Percentiles rank a stretch among this genome's conserved stretches.
phyloP scores from a whole-genome alignment of 345 rosid species.

The Pelargonium nanum region DNA sequence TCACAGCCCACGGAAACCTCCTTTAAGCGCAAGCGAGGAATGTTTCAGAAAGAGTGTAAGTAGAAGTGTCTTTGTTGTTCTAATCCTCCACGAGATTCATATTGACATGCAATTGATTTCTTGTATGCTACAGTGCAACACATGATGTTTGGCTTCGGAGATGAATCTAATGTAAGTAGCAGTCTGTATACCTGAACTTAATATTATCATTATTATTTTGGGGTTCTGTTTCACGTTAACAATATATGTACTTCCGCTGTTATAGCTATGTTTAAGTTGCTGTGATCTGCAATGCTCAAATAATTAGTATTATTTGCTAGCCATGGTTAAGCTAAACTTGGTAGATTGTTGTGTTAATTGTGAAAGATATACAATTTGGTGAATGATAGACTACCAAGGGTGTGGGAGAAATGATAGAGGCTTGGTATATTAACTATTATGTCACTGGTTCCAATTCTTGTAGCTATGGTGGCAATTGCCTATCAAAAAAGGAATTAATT shows the following conservation, averaged over 20 bases:
- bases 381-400: no score
- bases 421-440: no score
- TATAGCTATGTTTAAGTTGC: neutral
- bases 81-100: neutral
- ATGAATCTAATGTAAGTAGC: slow-evolving; percentile 65
- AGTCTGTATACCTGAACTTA: neutral
- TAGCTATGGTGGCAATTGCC: no score
- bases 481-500: no score
- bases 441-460: no score
- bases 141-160: slow-evolving; percentile 96
- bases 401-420: no score
- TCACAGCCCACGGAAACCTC: slow-evolving; percentile 61
- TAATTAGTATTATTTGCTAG: no score
- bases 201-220: neutral
- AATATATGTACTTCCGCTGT: neutral
- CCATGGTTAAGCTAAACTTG: no score
- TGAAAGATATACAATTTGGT: neutral
- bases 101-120: neutral
- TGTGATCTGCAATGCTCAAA: neutral
- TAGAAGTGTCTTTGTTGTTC: neutral
- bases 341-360: no score
- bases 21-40: slow-evolving; percentile 71
- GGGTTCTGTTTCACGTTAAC: neutral
- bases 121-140: slow-evolving; percentile 57
- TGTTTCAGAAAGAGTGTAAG: slow-evolving; percentile 84